Evolutionary conservation across 495 filamentous ascomycete species (phyloP), one percentile per base, ranked within the genome.

Genomic region (Aspergillus carlsbadensis): DNA sequence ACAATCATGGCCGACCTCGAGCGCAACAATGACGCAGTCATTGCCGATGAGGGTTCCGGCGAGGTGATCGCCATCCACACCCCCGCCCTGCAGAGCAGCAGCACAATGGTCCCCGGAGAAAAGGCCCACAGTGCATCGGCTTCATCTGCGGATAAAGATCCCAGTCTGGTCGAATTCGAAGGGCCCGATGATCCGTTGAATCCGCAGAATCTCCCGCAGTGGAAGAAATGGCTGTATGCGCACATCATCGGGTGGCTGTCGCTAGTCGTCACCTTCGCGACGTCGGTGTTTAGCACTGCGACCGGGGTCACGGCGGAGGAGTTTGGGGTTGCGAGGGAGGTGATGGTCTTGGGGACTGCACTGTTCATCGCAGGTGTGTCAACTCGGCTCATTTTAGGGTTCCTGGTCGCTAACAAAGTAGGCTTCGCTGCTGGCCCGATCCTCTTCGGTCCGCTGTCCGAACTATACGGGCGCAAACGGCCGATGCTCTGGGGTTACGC

Each of bases 401-500:
- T 84, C 1, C 54, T 82, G 14, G 79, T 70, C 2, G 22, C 15
- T 18, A 22, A 5, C 5, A 4, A 29, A 31, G 8, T 18, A 20
- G 81, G 73, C 6, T 74, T 72, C 50, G 63, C 67, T 10, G 49
- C 76, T 40, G 81, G 79, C 15, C 81, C 80, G 0, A 55, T 78
- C 0, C 47, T 82, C 8, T 85, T 73, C 56, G 81, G 77, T 1
- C 91, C 91, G 0, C 64, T 91, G 6, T 91, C 87, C 14, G 90
- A 95, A 63, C 68, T 93, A n/a, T 84, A 81, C 59, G 90, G 91
- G 17, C 81, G 90, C 37, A 78, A 77, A 45, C 46, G 49, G 21
- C 82, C 82, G 13, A 58, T 86, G 2, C 75, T 81, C 56, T 46
- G 74, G n/a, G 81, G 81, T 15, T 71, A 78, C 54, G 48, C 72